Evolutionary conservation across 2,329 filamentous ascomycete species (phyloP), one percentile per base, ranked within the genome.

Genomic region (Penicillium sp.): DNA sequence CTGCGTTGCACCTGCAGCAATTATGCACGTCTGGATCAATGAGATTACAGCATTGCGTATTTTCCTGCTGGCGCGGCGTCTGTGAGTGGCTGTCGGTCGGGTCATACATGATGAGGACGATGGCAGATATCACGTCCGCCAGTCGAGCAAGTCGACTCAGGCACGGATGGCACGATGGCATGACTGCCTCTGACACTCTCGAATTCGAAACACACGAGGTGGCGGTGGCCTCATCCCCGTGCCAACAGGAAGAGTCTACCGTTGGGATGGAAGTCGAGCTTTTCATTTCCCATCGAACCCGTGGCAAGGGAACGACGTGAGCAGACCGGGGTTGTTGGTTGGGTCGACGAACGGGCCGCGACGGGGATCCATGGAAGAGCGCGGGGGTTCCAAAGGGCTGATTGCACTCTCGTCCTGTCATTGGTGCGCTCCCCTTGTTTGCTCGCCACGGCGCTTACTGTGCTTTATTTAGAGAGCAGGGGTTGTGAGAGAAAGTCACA

Each of bases 291-390:
- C 25, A 43, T 23, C 29, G 17, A 28, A 36, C 39, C 36, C 43
- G 41, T 45, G 36, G 36, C 35, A 42, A 42, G 32, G 39, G 39
- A 27, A 36, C 39, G 28, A 44, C 41, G 41, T 38, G 28, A 25
- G 20, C 21, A 18, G 14, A 21, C 40, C 37, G 27, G 20, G 45
- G 41, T 36, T 43, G 38, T 23, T 35, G 36, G 34, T 45, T 45
- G 36, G 42, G 15, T 40, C 33, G 26, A 48, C 36, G 36, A 34
- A 36, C 45, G 45, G 45, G 45, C 45, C 45, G 41, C 39, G 21
- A 36, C 36, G 21, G 39, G 35, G 34, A 34, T 41, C 36, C 31
- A 38, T 9, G 79, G 21, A 33, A 32, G 40, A 26, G 36, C 27
- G 41, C n/a, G n/a, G n/a, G n/a, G n/a, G n/a, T n/a, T n/a, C n/a